Percentiles rank a stretch among this genome's conserved stretches.
Evolutionary conservation across 2,329 filamentous ascomycete species (phyloP).

Genomic region (Byssothecium circinans): DNA sequence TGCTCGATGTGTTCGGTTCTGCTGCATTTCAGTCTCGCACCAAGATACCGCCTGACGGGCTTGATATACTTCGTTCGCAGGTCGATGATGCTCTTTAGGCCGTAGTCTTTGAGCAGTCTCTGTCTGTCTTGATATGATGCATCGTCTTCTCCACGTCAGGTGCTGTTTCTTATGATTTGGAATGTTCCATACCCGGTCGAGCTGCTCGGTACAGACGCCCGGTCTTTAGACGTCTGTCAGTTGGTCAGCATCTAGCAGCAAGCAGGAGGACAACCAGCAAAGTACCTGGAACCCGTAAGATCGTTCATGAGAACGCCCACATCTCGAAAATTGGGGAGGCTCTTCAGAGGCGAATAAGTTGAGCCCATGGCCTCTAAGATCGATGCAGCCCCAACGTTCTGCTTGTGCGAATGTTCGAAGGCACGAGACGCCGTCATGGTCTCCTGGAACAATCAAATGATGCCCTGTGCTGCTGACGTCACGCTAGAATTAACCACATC

Average conservation of each 20-base stretch:
- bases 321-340: constrained; percentile 43
- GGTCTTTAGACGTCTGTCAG: constrained; percentile 24
- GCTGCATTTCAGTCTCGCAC: not conserved
- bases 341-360: constrained; percentile 25
- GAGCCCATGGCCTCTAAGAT: not conserved
- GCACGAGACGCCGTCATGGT: not conserved
- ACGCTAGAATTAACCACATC: too few species aligned
- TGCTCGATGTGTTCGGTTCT: constrained; percentile 75
- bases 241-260: constrained; percentile 5
- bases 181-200: constrained; percentile 32
- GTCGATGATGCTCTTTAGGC: constrained; percentile 75
- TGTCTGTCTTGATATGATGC: constrained; percentile 67
- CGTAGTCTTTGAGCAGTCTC: constrained; percentile 60
- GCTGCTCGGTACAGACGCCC: constrained; percentile 39
- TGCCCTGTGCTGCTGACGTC: not conserved
- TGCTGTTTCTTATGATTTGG: not conserved
- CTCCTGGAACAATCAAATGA: not conserved
- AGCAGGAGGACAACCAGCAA: not conserved
- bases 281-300: constrained; percentile 19
- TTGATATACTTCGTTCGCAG: constrained; percentile 75
- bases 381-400: not conserved
- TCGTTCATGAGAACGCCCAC: constrained; percentile 36
- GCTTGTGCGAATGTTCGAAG: not conserved
- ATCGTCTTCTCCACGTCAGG: constrained; percentile 58
- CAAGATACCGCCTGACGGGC: constrained; percentile 3